Evolutionary conservation across 2,329 filamentous ascomycete genomes (phyloP).

Genomic region (Pseudogymnoascus sp.): DNA sequence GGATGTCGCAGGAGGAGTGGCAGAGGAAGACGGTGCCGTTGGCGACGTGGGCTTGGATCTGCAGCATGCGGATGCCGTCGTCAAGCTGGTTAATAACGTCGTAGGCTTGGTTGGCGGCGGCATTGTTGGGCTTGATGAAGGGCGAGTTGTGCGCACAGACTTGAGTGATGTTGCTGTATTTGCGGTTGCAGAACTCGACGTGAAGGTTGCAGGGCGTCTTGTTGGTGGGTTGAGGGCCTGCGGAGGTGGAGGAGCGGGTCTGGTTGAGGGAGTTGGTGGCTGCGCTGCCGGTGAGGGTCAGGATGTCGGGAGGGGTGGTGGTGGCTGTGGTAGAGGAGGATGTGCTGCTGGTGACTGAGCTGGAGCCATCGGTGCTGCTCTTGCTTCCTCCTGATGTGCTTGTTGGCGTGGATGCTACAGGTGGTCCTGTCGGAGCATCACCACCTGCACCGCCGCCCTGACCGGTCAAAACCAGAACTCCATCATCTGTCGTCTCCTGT

Average conservation of each 20-base stretch:
- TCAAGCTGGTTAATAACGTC: slow-evolving; percentile 64
- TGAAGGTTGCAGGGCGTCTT: slow-evolving; percentile 76
- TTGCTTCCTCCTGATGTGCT: slow-evolving; percentile 12
- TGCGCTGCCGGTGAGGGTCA: slow-evolving; percentile 17
- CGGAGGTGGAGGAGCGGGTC: slow-evolving; percentile 40
- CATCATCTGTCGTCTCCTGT: neutral
- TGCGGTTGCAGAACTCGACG: slow-evolving; percentile 66
- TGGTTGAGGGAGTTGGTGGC: slow-evolving; percentile 35
- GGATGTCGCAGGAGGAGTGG: slow-evolving; percentile 73
- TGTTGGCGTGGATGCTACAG: neutral
- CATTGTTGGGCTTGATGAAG: slow-evolving; percentile 62
- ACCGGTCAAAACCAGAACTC: neutral
- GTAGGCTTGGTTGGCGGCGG: slow-evolving; percentile 68
- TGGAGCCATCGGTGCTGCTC: slow-evolving; percentile 21
- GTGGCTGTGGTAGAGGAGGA: slow-evolving; percentile 33
- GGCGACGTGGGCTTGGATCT: slow-evolving; percentile 57
- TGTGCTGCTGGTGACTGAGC: slow-evolving; percentile 29
- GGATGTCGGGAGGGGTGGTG: slow-evolving; percentile 14
- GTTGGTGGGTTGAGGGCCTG: slow-evolving; percentile 49
- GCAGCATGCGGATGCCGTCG: slow-evolving; percentile 63
- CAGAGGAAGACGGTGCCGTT: slow-evolving; percentile 67
- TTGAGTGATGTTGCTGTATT: slow-evolving; percentile 75
- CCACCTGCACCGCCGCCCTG: neutral
- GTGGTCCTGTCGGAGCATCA: neutral
- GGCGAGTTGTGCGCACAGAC: slow-evolving; percentile 76